Evolutionary conservation across 2,329 filamentous ascomycete genomes (phyloP), one percentile per base, ranked within the genome.

Genomic region (Chlorencoelia australis): DNA sequence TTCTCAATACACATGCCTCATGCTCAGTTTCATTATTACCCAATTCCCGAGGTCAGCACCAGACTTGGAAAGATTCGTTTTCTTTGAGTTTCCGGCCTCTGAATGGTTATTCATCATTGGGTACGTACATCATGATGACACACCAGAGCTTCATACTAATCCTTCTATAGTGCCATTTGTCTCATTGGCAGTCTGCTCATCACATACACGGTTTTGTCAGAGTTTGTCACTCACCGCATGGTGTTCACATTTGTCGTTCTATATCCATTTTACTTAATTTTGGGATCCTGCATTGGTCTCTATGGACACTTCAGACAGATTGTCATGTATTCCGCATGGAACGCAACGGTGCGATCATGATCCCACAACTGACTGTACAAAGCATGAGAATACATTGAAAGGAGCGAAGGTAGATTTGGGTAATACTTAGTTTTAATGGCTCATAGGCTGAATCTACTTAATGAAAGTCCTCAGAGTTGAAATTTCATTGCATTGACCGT

Each of bases 31-130:
- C 44, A 40, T 68, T 42, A 64, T 67, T 42, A 58, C 56, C 13
- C 58, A 61, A 22, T 68, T 65, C 39, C 65, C 65, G 1, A 53
- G 50, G 13, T 57, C 55, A 17, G 54, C 57, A 6, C 39, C 39
- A 5, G 56, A 57, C 10, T 51, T 67, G 4, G 59, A 57, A 28
- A 55, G 53, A 10, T 48, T 68, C 6, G 50, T 68, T 19, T 68
- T 66, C 51, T 68, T 68, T 44, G 60, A 65, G 27, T 68, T 65
- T 40, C 63, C 64, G 0, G 53, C 67, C 36, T 63, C 64, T 8
- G 58, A 63, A 43, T 68, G 65, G 65, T 59, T 68, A 19, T 62
- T 62, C 38, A 52, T 63, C 26, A 57, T 63, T 18, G 62, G 60
- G 61, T 64, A 55, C n/a, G 56, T 50, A 26, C 10, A 16, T 30